These are phyloP conservation scores for Trichophyton simii DNA, from an alignment of 2,329 filamentous ascomycete genomes.

Conservation along the genomic window DNA sequence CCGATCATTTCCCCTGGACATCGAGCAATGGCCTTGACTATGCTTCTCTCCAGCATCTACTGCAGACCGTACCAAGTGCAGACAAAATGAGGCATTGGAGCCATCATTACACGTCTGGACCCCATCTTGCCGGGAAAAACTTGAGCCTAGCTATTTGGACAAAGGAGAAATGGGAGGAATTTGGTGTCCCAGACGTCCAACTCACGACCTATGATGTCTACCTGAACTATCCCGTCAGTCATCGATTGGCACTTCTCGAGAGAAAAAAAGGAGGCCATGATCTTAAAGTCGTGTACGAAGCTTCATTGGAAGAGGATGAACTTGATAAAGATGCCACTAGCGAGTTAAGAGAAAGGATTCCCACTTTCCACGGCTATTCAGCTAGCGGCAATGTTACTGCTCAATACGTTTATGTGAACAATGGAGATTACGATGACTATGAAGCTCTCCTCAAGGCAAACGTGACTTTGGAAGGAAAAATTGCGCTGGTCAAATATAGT, in stretches of 20 bases:
- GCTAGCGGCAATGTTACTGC: constrained; percentile 85
- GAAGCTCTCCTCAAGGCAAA: constrained; percentile 67
- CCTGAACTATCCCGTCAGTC: constrained; percentile 62
- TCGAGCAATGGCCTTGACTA: constrained; percentile 38
- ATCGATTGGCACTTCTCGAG: constrained; percentile 54
- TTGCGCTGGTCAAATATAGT: constrained; percentile 77
- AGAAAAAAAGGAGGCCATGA: constrained; percentile 24
- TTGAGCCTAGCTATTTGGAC: constrained; percentile 68
- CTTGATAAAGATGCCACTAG: constrained; percentile 73
- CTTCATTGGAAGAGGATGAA: constrained; percentile 70
- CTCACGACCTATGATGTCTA: constrained; percentile 64
- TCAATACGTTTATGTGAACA: constrained; percentile 79
- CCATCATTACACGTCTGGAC: constrained; percentile 62
- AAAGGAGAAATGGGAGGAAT: constrained; percentile 57
- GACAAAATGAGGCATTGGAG: constrained; percentile 57
- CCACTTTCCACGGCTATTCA: constrained; percentile 91
- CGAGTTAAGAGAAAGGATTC: constrained; percentile 57
- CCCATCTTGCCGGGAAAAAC: constrained; percentile 67
- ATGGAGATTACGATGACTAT: constrained; percentile 75
- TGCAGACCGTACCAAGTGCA: constrained; percentile 42
- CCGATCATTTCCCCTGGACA: constrained; percentile 35
- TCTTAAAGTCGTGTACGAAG: constrained; percentile 58
- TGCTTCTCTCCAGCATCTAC: constrained; percentile 42
- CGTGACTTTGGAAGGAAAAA: constrained; percentile 67
- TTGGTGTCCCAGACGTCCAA: constrained; percentile 46